Evolutionary conservation across 768 basidiomycete species (phyloP), one percentile per base, ranked within the genome.

Genomic region (Suillus luteus): DNA sequence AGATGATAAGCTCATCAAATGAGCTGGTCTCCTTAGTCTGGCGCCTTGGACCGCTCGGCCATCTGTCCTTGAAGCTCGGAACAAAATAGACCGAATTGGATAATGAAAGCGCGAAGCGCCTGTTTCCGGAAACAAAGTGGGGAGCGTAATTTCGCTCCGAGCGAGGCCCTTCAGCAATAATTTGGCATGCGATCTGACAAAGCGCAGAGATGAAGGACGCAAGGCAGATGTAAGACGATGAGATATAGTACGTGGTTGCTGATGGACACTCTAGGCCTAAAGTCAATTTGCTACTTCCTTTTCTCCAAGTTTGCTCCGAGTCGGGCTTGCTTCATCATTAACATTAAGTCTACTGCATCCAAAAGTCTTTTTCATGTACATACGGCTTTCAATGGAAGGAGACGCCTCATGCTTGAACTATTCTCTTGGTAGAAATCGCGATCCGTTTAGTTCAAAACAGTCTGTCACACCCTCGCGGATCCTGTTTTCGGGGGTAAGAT

Each of bases 11-110:
- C 35, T 48, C 48, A 44, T 64, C 35, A 11, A 12, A 41, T 55
- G 63, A 62, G 54, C 62, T 54, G 57, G 58, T 59, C 63, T 81
- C 87, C 86, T 86, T 88, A 86, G 86, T 89, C 87, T 90, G 86
- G 86, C 89, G 88, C 88, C 89, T 90, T 89, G 86, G 88, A 89
- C 87, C 88, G 87, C 88, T 90, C 88, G 88, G 89, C 88, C 88
- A 90, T 89, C 86, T 88, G 84, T 75, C 80, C 80, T 67, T 68
- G 60, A 24, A 14, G 37, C 14, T 8, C 1, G 37, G 37, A 0
- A 0, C 8, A 38, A 38, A 38, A 55, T 24, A 24, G 22, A 9
- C 7, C 14, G 10, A 40, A 5, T 17, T 51, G 1, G 3, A 51
- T 51, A 51, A 17, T 41, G 15, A 41, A 41, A 41, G 15, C 15